Evolutionary conservation across 2,329 filamentous ascomycete genomes (phyloP), one percentile per base, ranked within the genome.

Genomic region (Emmonsiellopsis sp.): DNA sequence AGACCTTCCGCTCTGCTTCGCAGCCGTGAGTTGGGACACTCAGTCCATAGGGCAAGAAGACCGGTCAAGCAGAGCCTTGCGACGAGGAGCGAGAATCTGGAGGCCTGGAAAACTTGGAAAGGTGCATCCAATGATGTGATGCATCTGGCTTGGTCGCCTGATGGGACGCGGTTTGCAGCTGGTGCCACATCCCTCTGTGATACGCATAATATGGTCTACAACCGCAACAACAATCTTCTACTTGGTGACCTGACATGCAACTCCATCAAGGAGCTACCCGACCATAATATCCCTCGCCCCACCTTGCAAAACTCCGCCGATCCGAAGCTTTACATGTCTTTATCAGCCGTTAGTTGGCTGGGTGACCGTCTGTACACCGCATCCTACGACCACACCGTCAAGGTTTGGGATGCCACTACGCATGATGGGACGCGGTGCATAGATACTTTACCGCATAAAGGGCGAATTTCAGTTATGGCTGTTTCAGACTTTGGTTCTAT

Each of bases 91-190:
- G 16, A 16, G n/a, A 30, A 51, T 42, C 32, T 82, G 13, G 72
- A 69, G 4, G 68, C 69, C 2, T 71, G 67, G 30, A 72, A 68
- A 51, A 69, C 71, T 11, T 83, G 78, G 72, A 79, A 76, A 56
- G 79, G 80, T 1, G 79, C 79, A 0, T 83, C 80, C 0, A 76
- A 78, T 26, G 82, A 84, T 62, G 74, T 84, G 1, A 72, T 78
- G 35, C 72, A 73, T 8, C 65, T 83, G 3, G 74, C 79, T 11
- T 85, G 81, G 81, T 75, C 77, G 2, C 71, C 74, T 2, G 71
- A 80, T 62, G 77, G 79, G 2, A 71, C 72, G 2, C 67, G 60
- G 3, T 84, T 84, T 59, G 79, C 77, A 31, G 79, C 76, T 8
- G 81, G 80, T 1, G 77, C 80, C 4, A 76, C 79, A 5, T 76